Conservation (phyloP, 2,329 filamentous ascomycete genomes). For the Alternaria dauci region DNA sequence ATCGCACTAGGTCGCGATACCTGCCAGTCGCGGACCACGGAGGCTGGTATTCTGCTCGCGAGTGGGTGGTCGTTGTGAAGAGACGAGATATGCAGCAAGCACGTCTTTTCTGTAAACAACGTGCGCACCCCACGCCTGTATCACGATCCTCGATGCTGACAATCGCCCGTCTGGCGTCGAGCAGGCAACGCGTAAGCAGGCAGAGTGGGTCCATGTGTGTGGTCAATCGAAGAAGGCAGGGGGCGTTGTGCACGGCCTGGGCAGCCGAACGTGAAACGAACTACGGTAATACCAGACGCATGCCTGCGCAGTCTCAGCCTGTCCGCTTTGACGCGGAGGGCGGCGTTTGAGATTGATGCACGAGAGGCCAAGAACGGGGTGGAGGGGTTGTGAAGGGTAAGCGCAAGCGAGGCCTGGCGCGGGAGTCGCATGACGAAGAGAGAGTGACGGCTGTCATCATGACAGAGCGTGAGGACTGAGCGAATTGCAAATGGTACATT, state of each 20-base stretch:
- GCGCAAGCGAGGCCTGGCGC: conserved; percentile 1
- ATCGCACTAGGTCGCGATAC: conserved; percentile 1
- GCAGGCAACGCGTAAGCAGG: conserved; percentile 7
- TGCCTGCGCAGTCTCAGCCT: conserved; percentile 16
- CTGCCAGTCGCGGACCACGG: not conserved
- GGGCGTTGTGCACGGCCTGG: not conserved
- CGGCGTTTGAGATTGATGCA: conserved; percentile 23
- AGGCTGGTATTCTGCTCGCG: not conserved
- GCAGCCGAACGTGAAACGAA: conserved; percentile 21
- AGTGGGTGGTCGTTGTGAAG: not conserved
- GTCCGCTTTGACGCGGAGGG: conserved; percentile 10
- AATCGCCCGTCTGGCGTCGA: not conserved
- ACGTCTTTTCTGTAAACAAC: not conserved
- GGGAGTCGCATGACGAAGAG: conserved; percentile 11
- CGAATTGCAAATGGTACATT: conserved; percentile 1
- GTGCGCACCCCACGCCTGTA: conserved; percentile 1
- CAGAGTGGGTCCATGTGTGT: conserved; percentile 3
- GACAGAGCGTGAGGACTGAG: conserved; percentile 12
- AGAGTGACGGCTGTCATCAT: conserved; percentile 22
- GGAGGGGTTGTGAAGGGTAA: conserved; percentile 5
- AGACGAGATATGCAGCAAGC: not conserved
- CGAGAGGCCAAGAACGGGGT: conserved; percentile 4
- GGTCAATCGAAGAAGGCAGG: conserved; percentile 3
- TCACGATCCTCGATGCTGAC: conserved; percentile 5
- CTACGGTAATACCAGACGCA: conserved; percentile 9